Percentiles rank a stretch among this genome's conserved stretches.
Evolutionary conservation across 2,329 filamentous ascomycete genomes (phyloP).

Genomic region (Onygenales sp.): DNA sequence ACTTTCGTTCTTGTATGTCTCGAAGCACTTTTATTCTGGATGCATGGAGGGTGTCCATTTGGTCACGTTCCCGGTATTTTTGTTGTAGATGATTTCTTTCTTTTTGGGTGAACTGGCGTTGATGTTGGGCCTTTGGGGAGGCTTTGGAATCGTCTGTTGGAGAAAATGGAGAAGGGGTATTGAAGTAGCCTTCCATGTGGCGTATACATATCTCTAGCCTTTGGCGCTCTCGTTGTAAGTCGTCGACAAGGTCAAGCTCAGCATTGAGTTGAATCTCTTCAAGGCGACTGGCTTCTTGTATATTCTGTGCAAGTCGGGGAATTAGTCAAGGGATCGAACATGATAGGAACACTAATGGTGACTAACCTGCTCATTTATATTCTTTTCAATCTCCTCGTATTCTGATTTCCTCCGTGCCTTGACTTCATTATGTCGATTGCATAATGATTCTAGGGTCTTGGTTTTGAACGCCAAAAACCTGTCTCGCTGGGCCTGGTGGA

Average conservation of each 20-base stretch:
- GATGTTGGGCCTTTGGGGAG: conserved; percentile 12
- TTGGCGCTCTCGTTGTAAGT: conserved; percentile 34
- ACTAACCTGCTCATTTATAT: conserved; percentile 30
- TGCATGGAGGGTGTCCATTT: conserved; percentile 34
- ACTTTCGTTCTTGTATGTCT: conserved; percentile 34
- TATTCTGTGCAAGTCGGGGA: conserved; percentile 23
- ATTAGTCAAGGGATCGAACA: neutral
- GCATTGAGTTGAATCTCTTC: conserved; percentile 36
- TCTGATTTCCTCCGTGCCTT: conserved; percentile 20
- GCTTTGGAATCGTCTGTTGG: conserved; percentile 7
- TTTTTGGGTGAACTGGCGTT: conserved; percentile 29
- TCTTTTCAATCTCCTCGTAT: conserved; percentile 23
- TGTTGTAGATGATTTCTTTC: conserved; percentile 36
- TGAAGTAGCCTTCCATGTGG: conserved; percentile 39
- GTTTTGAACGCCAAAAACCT: conserved; percentile 27
- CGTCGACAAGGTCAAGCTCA: conserved; percentile 35
- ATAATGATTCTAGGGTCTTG: conserved; percentile 20
- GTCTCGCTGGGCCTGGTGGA: conserved; percentile 10
- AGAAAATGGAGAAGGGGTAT: conserved; percentile 25
- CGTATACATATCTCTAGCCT: conserved; percentile 36
- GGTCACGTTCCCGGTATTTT: conserved; percentile 33
- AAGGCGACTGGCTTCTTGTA: conserved; percentile 23
- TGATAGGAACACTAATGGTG: neutral
- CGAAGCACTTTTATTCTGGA: conserved; percentile 39
- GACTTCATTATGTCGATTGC: conserved; percentile 20